These are phyloP conservation scores for Tolypocladium ophioglossoides DNA, from an alignment of 2,329 filamentous ascomycete genomes.

Conservation along the genomic window DNA sequence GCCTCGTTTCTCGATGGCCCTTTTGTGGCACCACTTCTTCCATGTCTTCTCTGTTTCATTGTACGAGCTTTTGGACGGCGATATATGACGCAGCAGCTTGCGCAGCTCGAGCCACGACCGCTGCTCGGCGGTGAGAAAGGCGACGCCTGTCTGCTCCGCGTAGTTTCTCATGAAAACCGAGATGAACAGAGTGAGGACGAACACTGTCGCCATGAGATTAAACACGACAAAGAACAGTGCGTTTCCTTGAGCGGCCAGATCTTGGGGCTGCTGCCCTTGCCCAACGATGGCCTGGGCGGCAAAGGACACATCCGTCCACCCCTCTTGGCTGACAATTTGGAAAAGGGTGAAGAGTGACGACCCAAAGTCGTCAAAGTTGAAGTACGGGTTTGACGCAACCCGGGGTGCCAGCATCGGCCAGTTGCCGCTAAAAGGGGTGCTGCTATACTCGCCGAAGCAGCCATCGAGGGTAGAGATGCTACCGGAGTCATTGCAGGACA, in stretches of 20 bases:
- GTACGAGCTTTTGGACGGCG: constrained; percentile 85
- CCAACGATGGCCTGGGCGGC: constrained; percentile 74
- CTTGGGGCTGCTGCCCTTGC: constrained; percentile 58
- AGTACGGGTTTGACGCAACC: constrained; percentile 70
- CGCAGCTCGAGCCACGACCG: constrained; percentile 92
- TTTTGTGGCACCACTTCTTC: constrained; percentile 90
- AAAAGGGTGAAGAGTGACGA: constrained; percentile 91
- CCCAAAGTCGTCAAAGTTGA: constrained; percentile 92
- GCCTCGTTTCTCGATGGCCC: constrained; percentile 88
- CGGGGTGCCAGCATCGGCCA: constrained; percentile 82
- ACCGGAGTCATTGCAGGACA: constrained; percentile 60
- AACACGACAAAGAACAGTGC: constrained; percentile 92
- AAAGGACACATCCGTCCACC: constrained; percentile 92
- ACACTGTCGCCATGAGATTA: constrained; percentile 92
- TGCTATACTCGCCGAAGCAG: constrained; percentile 77
- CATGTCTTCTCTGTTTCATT: constrained; percentile 65
- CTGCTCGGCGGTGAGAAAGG: constrained; percentile 90
- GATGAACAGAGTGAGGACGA: constrained; percentile 93
- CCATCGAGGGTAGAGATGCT: constrained; percentile 50
- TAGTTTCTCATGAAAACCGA: constrained; percentile 99
- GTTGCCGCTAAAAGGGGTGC: constrained; percentile 56
- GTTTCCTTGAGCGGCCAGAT: constrained; percentile 66
- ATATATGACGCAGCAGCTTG: constrained; percentile 85
- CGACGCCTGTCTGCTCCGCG: constrained; percentile 95
- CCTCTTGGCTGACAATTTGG: constrained; percentile 97